Evolutionary conservation across 2,329 filamentous ascomycete species (phyloP).

Genomic region (Monosporascus sp.): DNA sequence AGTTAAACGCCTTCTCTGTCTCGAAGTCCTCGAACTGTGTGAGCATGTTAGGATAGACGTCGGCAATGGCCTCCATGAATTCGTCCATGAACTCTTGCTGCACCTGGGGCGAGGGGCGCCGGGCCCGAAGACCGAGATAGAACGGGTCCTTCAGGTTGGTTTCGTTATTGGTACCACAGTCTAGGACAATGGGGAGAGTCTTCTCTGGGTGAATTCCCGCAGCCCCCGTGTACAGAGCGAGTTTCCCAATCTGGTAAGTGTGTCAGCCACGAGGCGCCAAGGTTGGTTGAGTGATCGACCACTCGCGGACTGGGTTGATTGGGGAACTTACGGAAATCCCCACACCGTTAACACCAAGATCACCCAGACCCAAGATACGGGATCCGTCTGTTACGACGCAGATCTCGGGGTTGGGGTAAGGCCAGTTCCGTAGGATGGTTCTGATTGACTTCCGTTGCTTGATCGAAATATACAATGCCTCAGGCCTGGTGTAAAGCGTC

Average conservation of each 20-base stretch:
- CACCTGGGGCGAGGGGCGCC: conserved; percentile 70
- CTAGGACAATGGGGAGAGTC: conserved; percentile 68
- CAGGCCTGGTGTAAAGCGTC: conserved; percentile 88
- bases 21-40: conserved; percentile 99
- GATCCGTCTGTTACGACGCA: conserved; percentile 96
- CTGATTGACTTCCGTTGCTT: conserved; percentile 87
- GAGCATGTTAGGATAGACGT: conserved; percentile 61
- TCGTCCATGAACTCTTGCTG: conserved; percentile 94
- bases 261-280: conserved; percentile 19
- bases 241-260: conserved; percentile 70
- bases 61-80: conserved; percentile 86
- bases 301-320: conserved; percentile 1
- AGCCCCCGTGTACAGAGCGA: conserved; percentile 90
- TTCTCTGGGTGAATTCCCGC: conserved; percentile 88
- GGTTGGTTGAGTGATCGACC: neutral
- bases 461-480: conserved; percentile 94
- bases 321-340: conserved; percentile 73
- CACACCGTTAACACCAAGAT: conserved; percentile 94
- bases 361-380: conserved; percentile 84
- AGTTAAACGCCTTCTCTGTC: conserved; percentile 84
- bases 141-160: conserved; percentile 63
- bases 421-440: conserved; percentile 90
- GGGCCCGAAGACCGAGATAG: conserved; percentile 84
- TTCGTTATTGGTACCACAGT: conserved; percentile 63
- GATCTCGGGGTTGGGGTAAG: conserved; percentile 82